These are phyloP conservation scores for Umbelopsis isabellina DNA, from an alignment of 192 early-diverging fungal genomes.

Conservation along the genomic window DNA sequence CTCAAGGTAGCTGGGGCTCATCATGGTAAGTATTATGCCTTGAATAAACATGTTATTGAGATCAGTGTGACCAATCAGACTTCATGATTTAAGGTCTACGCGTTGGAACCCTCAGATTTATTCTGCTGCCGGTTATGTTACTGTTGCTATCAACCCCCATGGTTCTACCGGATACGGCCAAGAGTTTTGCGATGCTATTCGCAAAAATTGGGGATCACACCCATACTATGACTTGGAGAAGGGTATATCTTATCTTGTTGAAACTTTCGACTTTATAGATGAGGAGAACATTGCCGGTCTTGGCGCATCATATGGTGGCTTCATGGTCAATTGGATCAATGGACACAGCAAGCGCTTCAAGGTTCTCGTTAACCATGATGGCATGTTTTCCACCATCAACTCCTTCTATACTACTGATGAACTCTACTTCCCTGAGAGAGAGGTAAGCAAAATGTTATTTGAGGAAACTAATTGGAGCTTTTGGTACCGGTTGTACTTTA, in stretches of 20 bases:
- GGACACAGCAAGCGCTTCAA: slow-evolving; percentile 69
- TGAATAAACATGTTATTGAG: not conserved
- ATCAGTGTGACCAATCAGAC: not conserved
- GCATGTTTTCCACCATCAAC: slow-evolving; percentile 62
- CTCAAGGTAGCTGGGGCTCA: slow-evolving; percentile 71
- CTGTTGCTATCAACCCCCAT: slow-evolving; percentile 74
- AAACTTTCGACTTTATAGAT: slow-evolving; percentile 61
- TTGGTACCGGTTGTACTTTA: no score
- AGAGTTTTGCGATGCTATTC: slow-evolving; percentile 74
- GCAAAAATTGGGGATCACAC: slow-evolving; percentile 73
- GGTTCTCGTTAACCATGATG: slow-evolving; percentile 74
- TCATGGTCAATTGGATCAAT: slow-evolving; percentile 88
- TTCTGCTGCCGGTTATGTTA: slow-evolving; percentile 71
- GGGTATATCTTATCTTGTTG: slow-evolving; percentile 65
- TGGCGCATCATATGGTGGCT: slow-evolving; percentile 81
- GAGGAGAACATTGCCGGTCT: slow-evolving; percentile 56
- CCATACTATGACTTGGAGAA: slow-evolving; percentile 79
- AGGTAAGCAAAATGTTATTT: slow-evolving; percentile 42
- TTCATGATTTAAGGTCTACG: slow-evolving; percentile 37
- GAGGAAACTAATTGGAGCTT: no score
- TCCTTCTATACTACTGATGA: slow-evolving; percentile 79
- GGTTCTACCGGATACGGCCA: slow-evolving; percentile 83
- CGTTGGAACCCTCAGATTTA: slow-evolving; percentile 80
- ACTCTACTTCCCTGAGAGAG: slow-evolving; percentile 78
- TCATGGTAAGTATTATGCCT: slow-evolving; percentile 41